Percentiles rank a stretch among this genome's conserved stretches.
Conservation (phyloP, 2,329 filamentous ascomycete species). For the Pyrenophora seminiperda region DNA sequence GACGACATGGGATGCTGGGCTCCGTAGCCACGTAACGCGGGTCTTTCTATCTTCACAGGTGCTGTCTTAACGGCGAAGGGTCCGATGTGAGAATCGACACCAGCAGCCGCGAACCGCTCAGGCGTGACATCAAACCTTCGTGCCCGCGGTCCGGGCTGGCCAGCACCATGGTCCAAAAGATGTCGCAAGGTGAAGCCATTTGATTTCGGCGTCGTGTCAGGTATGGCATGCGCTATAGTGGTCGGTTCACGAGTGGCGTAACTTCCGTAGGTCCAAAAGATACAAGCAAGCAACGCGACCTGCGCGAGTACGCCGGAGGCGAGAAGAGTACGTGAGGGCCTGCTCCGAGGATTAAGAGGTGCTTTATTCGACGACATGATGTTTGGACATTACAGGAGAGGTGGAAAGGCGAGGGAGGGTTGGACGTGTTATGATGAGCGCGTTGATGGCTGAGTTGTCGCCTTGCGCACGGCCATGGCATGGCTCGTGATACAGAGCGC, state of each 20-base stretch:
- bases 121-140: conserved; percentile 40
- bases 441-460: conserved; percentile 26
- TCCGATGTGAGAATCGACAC: conserved; percentile 31
- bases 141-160: conserved; percentile 40
- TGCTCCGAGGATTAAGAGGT: conserved; percentile 20
- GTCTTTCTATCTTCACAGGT: conserved; percentile 38
- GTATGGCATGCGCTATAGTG: conserved; percentile 11
- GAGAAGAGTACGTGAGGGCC: conserved; percentile 20
- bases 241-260: conserved; percentile 12
- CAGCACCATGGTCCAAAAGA: conserved; percentile 43
- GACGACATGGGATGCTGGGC: conserved; percentile 37
- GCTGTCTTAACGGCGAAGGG: conserved; percentile 39
- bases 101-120: conserved; percentile 29
- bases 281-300: conserved; percentile 25
- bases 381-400: conserved; percentile 23
- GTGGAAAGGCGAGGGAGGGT: conserved; percentile 13
- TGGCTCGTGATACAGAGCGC: conserved; percentile 18
- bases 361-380: conserved; percentile 25
- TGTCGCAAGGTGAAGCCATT: conserved; percentile 37
- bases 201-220: conserved; percentile 2
- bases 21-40: conserved; percentile 24
- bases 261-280: conserved; percentile 21
- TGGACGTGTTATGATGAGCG: conserved; percentile 18
- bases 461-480: conserved; percentile 20
- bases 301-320: conserved; percentile 27